Percentiles rank a stretch among this genome's conserved stretches.
Conservation (phyloP, 345 rosid species). For the Dovyalis caffra region DNA sequence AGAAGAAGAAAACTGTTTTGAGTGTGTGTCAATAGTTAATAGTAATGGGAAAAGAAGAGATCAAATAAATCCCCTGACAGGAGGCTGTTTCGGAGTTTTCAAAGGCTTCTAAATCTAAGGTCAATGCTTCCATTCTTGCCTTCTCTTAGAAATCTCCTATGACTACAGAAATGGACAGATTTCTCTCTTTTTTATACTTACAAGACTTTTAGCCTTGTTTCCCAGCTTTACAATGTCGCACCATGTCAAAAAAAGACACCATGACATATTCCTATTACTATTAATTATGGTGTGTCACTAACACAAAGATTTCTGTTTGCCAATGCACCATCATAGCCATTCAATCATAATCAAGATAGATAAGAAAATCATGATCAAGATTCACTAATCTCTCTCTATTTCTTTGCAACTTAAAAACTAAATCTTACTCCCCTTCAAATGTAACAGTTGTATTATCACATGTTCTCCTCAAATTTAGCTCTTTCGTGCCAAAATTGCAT, state of each 20-base stretch:
- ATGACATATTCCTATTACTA: too few relatives aligned
- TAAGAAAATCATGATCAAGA: neutral
- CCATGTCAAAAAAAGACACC: neutral
- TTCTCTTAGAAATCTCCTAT: conserved; percentile 41
- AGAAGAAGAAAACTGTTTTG: conserved; percentile 8
- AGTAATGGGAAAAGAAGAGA: conserved; percentile 22
- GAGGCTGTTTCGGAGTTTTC: conserved; percentile 52
- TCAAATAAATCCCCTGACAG: conserved; percentile 24
- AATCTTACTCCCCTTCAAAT: too few relatives aligned
- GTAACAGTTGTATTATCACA: too few relatives aligned
- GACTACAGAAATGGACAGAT: conserved; percentile 42
- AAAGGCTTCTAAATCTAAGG: conserved; percentile 53
- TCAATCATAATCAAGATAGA: neutral
- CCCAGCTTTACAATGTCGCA: neutral
- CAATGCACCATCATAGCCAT: neutral
- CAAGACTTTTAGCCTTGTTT: neutral
- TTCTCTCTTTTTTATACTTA: conserved; percentile 16
- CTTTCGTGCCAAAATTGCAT: too few relatives aligned
- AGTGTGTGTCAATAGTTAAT: conserved; percentile 11
- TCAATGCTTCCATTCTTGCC: conserved; percentile 66
- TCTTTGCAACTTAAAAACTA: too few relatives aligned
- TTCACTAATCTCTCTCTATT: neutral
- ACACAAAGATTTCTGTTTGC: neutral
- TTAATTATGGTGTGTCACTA: too few relatives aligned
- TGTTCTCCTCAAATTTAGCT: too few relatives aligned